These are phyloP conservation scores for Ormosia emarginata DNA, from an alignment of 306 rosid species.

Conservation along the genomic window DNA sequence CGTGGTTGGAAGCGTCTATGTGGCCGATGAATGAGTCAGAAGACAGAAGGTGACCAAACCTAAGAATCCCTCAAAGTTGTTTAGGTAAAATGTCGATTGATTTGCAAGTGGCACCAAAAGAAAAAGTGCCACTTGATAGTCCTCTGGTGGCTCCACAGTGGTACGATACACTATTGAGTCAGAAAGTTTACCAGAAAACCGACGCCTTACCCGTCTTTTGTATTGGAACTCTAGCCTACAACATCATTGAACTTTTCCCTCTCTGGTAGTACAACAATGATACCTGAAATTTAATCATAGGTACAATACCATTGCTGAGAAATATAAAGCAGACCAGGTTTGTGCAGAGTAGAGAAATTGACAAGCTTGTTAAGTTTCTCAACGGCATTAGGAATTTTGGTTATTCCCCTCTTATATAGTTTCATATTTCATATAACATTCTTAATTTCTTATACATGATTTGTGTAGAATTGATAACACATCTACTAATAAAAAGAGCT, in stretches of 20 bases:
- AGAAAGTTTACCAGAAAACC: conserved; percentile 10
- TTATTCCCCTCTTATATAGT: too few relatives aligned
- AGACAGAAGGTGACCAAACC: background rate
- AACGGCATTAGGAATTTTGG: background rate
- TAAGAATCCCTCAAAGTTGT: background rate
- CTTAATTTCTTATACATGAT: background rate
- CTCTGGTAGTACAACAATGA: background rate
- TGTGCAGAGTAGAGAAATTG: background rate
- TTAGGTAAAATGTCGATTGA: conserved; percentile 7
- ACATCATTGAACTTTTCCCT: background rate
- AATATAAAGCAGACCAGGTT: background rate
- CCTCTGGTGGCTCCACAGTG: background rate
- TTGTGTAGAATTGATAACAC: too few relatives aligned
- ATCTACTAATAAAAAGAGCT: too few relatives aligned
- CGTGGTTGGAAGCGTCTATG: background rate
- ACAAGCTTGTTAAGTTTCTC: background rate
- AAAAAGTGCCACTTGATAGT: background rate
- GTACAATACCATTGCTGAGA: background rate
- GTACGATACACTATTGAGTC: background rate
- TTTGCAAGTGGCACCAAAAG: conserved; percentile 5
- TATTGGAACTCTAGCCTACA: background rate
- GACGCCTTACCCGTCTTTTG: background rate
- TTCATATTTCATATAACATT: background rate
- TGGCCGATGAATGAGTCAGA: background rate
- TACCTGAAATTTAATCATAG: background rate